These are phyloP conservation scores for Anthracocystis walkeri DNA, from an alignment of 1,284 basidiomycete species.

Conservation along the genomic window DNA sequence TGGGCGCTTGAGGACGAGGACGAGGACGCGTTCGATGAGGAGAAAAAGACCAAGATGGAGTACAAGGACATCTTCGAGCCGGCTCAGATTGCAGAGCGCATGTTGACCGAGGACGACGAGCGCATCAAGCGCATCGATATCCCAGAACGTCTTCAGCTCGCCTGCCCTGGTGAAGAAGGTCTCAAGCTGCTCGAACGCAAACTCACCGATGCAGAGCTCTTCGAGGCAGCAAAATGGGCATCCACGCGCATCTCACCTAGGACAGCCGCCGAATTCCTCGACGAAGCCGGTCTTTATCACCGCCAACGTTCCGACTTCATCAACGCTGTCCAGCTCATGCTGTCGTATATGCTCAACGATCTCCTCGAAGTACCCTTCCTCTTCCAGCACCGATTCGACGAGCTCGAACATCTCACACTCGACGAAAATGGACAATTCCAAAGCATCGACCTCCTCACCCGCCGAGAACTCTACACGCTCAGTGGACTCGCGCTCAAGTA, in stretches of 20 bases:
- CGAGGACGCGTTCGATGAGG: conserved; percentile 51
- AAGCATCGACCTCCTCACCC: conserved; percentile 58
- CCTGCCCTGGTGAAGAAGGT: conserved; percentile 74
- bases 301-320: conserved; percentile 79
- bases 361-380: conserved; percentile 93
- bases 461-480: conserved; percentile 72
- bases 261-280: conserved; percentile 74
- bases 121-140: conserved; percentile 87
- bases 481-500: conserved; percentile 75
- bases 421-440: conserved; percentile 43
- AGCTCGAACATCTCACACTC: conserved; percentile 78
- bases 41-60: conserved; percentile 73
- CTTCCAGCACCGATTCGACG: conserved; percentile 92
- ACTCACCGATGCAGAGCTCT: conserved; percentile 77
- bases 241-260: conserved; percentile 81
- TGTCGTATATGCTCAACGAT: conserved; percentile 87
- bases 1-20: conserved; percentile 82
- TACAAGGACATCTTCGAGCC: conserved; percentile 98
- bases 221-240: conserved; percentile 89
- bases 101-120: conserved; percentile 94
- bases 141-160: conserved; percentile 95
- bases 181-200: conserved; percentile 77
- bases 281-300: conserved; percentile 74
- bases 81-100: conserved; percentile 89
- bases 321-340: conserved; percentile 81